Evolutionary conservation across 306 rosid species (phyloP).

Genomic region (Lathyrus tuberosus): DNA sequence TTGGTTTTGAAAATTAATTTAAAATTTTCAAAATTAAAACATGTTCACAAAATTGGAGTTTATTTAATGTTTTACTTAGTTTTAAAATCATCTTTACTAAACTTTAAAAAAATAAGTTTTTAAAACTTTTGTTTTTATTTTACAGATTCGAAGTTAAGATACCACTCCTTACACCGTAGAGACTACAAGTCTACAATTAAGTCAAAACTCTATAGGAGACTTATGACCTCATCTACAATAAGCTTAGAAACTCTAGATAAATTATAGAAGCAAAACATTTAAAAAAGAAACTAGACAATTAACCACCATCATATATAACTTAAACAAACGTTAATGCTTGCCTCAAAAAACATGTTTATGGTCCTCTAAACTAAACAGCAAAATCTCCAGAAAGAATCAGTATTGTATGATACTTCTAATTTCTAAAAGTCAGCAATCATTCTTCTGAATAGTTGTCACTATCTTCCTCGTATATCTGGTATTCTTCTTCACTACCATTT

Average conservation of each 20-base stretch:
- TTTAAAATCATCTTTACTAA: no score
- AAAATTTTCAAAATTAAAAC: no score
- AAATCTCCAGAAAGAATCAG: not conserved
- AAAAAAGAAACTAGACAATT: no score
- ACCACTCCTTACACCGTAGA: no score
- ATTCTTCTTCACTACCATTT: slow-evolving; percentile 67
- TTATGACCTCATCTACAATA: not conserved
- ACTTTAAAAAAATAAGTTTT: no score
- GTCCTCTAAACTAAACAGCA: slow-evolving; percentile 8
- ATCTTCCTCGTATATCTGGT: slow-evolving; percentile 65
- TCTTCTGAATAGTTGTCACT: slow-evolving; percentile 56
- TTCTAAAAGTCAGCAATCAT: slow-evolving; percentile 28
- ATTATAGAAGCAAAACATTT: no score
- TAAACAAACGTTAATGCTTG: not conserved
- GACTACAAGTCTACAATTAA: not conserved
- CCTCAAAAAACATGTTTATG: not conserved
- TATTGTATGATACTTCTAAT: not conserved
- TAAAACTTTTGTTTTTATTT: no score
- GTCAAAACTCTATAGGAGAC: not conserved
- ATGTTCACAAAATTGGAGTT: no score
- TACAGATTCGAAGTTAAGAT: no score
- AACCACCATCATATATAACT: not conserved
- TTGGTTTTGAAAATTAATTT: no score
- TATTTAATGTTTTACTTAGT: no score
- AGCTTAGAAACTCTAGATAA: no score